Base-by-base conservation (phyloP, 208 protist genomes). In the Phytomonas sp. region DNA sequence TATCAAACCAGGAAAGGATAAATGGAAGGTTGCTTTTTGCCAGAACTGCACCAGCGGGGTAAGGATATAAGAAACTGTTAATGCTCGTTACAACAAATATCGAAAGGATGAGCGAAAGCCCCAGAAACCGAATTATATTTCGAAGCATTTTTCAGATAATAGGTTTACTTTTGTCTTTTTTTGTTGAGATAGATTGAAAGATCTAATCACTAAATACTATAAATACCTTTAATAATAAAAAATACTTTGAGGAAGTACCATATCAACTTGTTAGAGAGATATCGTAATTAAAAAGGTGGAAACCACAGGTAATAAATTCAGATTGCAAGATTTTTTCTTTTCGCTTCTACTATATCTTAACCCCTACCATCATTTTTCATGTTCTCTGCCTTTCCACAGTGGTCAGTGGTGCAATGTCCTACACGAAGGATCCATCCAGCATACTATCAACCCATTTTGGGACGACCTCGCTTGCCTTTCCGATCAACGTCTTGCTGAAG, bases 1-100 rank as follows among this genome's bases (percentile, higher is more conserved):
- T 8, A 29, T 67, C 70, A 17, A 70, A 66, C 8, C 30, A 36
- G 3, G 72, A 66, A 11, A 93, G 43, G 68, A 95, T 77, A 1
- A 56, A 59, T 11, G 87, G 85, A 51, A 92, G 84, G 68, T 90
- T 89, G 70, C 83, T 88, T 69, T 89, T 88, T 15, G 83, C 71
- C 56, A 95, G 63, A 23, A 83, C 62, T 20, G 77, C 70, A 0
- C 87, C 86, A 28, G 70, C 68, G 4, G 80, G 40, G 11, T 79
- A 68, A 9, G 89, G 89, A 8, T 72, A 65, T 1, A 75, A 73
- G 37, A 93, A 79, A 40, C 80, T 81, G 9, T 85, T 67, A 23
- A 93, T 61, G 20, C 89, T 87, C 13, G 74, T 74, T 13, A 61
- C 71, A n/a, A 95, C 77, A 69, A 84, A 92, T 30, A 84, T 40